These are phyloP conservation scores for Planoprotostelium fungivorum DNA, from an alignment of 78 protist species.

Conservation along the genomic window DNA sequence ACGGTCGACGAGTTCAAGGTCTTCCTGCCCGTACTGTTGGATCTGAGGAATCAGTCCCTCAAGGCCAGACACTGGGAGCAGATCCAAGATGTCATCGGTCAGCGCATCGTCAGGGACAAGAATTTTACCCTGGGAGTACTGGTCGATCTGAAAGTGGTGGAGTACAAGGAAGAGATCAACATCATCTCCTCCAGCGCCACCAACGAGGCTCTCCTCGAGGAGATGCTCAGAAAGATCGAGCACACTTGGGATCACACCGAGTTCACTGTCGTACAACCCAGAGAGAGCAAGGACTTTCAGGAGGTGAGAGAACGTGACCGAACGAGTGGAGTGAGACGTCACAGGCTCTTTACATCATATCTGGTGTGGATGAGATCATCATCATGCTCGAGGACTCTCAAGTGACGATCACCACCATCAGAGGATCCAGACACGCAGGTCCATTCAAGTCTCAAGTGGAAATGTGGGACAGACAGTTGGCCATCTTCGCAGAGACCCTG, in stretches of 20 bases:
- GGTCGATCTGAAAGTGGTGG: constrained; percentile 73
- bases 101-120: constrained; percentile 45
- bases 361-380: constrained; percentile 87
- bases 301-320: constrained; percentile 77
- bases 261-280: constrained; percentile 83
- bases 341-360: constrained; percentile 76
- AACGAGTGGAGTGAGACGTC: constrained; percentile 82
- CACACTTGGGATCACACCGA: constrained; percentile 81
- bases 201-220: constrained; percentile 95
- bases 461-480: constrained; percentile 87
- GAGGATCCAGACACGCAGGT: neutral
- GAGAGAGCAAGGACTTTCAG: constrained; percentile 61
- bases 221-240: constrained; percentile 73
- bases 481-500: constrained; percentile 48
- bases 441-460: constrained; percentile 81
- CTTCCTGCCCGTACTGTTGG: constrained; percentile 58
- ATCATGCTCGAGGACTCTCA: neutral
- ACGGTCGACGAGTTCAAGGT: constrained; percentile 37
- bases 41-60: constrained; percentile 72
- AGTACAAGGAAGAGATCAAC: constrained; percentile 29
- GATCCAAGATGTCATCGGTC: constrained; percentile 43
- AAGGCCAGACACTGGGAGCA: constrained; percentile 87
- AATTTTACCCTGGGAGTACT: constrained; percentile 77
- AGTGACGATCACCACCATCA: neutral
- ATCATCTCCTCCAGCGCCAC: constrained; percentile 69